Evolutionary conservation across 352 stramenopile species (phyloP), one percentile per base, ranked within the genome.

Genomic region (Phytophthora crassamura): DNA sequence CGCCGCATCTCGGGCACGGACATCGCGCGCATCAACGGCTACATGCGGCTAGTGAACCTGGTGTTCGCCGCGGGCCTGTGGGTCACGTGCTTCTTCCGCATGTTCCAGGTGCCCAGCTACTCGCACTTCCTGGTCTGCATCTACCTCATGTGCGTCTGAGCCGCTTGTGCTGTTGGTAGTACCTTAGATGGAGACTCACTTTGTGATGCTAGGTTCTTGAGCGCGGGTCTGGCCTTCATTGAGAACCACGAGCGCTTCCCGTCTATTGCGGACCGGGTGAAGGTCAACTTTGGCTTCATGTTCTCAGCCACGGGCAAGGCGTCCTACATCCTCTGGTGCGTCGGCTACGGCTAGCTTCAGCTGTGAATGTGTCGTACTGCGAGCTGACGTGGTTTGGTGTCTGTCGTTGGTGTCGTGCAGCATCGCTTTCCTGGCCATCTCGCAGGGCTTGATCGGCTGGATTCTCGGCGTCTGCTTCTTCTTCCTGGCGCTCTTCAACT

Each of bases 271-370:
- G 76, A 91, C 58, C 88, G 90, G 47, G 80, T 93, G 25, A 95
- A 95, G 78, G 53, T 83, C 41, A 95, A 95, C 80, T 95, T 95
- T 67, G 86, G 83, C 40, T 95, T 95, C 64, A 95, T 95, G 86
- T 95, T 95, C 72, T 93, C 78, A 14, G 86, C 84, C 28, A 82
- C 78, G n/a, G 86, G 86, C 72, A 91, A 91, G 61, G 86, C 86
- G 28, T 79, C 74, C 14, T 95, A 91, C 77, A 93, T 95, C 49
- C 74, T 95, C 38, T 86, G 81, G 85, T 93, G 73, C 59, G 81
- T 86, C 0, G 2, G 30, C 33, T 51, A 7, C 6, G 14, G 32
- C 14, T 55, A 7, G 14, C 11, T 46, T 11, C 7, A 9, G 4
- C n/a, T 45, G 6, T 39, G 32, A 30, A 39, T 15, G 12, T 8